These are phyloP conservation scores for Starmerella ratchasimensis DNA, from an alignment of 805 yeast species.

Conservation along the genomic window DNA sequence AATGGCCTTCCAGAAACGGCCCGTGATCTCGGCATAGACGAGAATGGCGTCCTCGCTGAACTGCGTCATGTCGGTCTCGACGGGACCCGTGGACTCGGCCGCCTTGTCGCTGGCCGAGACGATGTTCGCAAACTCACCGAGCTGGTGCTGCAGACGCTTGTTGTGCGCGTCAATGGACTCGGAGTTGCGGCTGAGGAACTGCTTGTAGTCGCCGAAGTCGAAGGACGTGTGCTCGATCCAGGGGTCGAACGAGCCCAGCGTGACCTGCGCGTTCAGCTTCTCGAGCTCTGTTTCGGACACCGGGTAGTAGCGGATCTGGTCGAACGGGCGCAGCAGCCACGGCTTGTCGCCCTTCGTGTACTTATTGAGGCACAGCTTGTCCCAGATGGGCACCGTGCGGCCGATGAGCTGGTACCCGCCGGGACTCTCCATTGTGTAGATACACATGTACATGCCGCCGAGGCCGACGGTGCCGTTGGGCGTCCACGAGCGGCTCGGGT, in stretches of 20 bases:
- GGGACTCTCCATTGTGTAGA: constrained; percentile 94
- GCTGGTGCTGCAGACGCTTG: constrained; percentile 49
- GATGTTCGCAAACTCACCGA: constrained; percentile 71
- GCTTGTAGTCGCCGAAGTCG: constrained; percentile 63
- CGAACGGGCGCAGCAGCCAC: constrained; percentile 86
- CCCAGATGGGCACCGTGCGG: constrained; percentile 96
- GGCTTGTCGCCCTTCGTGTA: constrained; percentile 42
- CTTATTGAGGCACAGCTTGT: constrained; percentile 52
- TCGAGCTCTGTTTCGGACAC: constrained; percentile 78
- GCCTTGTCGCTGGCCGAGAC: constrained; percentile 38
- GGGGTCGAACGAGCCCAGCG: constrained; percentile 67
- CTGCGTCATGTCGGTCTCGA: constrained; percentile 33
- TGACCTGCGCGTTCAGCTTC: constrained; percentile 50
- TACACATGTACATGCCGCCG: constrained; percentile 98
- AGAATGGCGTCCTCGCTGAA: constrained; percentile 68
- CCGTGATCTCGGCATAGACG: constrained; percentile 91
- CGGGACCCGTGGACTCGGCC: constrained; percentile 20
- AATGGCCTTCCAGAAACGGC: constrained; percentile 85
- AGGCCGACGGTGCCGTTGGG: constrained; percentile 96
- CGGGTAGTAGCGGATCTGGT: constrained; percentile 88
- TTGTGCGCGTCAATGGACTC: constrained; percentile 45
- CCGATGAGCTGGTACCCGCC: constrained; percentile 98
- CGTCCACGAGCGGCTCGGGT: constrained; percentile 90
- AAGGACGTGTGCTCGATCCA: constrained; percentile 66
- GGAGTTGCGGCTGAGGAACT: constrained; percentile 63